These are phyloP conservation scores for Rhododendron williamsianum DNA, from an alignment of 148 eudicot species.

Conservation along the genomic window DNA sequence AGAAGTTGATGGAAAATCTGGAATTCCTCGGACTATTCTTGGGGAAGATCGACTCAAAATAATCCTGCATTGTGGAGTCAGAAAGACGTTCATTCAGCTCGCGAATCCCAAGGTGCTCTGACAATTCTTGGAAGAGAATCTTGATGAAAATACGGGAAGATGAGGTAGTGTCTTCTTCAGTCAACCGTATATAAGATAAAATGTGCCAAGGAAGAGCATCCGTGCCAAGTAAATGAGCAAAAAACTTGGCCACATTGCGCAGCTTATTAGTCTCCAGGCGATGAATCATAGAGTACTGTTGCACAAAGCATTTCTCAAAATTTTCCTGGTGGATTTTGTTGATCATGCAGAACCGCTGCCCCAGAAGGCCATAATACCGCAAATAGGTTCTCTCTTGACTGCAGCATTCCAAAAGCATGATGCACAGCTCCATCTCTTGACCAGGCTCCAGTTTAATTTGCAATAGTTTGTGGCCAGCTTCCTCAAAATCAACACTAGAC, in stretches of 20 bases:
- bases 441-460: no score
- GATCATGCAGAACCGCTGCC: slow-evolving; percentile 61
- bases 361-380: slow-evolving; percentile 82
- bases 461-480: slow-evolving; percentile 90
- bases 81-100: slow-evolving; percentile 53
- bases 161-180: slow-evolving; percentile 89
- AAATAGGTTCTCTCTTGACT: slow-evolving; percentile 89
- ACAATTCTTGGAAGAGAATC: slow-evolving; percentile 90
- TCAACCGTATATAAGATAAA: slow-evolving; percentile 67
- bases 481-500: slow-evolving; percentile 98
- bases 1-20: slow-evolving; percentile 74
- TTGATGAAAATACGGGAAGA: slow-evolving; percentile 92
- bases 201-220: slow-evolving; percentile 90
- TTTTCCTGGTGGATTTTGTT: slow-evolving; percentile 50
- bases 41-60: slow-evolving; percentile 76
- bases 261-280: slow-evolving; percentile 84
- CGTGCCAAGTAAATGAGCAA: slow-evolving; percentile 83
- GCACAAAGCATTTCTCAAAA: slow-evolving; percentile 78
- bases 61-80: slow-evolving; percentile 72
- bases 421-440: no score
- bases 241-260: slow-evolving; percentile 87
- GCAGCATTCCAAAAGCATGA: slow-evolving; percentile 27
- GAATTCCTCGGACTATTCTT: slow-evolving; percentile 72
- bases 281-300: slow-evolving; percentile 92
- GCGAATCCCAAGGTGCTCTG: slow-evolving; percentile 76